Base-by-base conservation (phyloP, 2,329 filamentous ascomycete genomes). In the Talaromyces sp. region DNA sequence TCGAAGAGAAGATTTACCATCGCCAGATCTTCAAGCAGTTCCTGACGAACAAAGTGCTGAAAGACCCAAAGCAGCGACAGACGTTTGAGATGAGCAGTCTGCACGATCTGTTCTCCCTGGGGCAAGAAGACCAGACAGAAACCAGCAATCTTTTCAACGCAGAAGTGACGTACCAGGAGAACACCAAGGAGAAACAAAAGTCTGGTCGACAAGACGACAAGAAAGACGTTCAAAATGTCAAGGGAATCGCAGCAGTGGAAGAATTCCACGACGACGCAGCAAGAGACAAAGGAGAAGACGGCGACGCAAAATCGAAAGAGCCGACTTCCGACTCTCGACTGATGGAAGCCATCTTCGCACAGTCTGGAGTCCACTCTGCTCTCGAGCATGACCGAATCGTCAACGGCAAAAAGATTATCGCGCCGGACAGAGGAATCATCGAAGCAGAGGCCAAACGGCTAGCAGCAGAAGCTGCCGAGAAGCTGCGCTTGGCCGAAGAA, bases 21-120 rank as follows among this genome's bases (percentile, higher is more conserved):
- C 89, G 95, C 17, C 94, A 99, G 70, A 94, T 99, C 56, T 99
- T 96, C 81, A 99, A 99, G 75, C 93, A 97, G 68, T 97, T 97
- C 70, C 81, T 99, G 63, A 94, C 92, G 3, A 96, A 97, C 77
- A 97, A 97, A 74, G 92, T 99, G 7, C 75, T 99, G 56, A 92
- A 90, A 67, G 93, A 99, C 68, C 92, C 94, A 0, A 96, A 96
- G 69, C 92, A 97, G 73, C 87, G 91, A 24, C 91, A 94, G 65
- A 92, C 89, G 0, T 96, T 97, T 73, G 91, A 96, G 61, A 82
- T 96, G 68, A 89, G 88, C 61, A 92, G 97, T 68, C 77, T 99
- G 17, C 91, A 97, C 65, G 93, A 99, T 71, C 81, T 99, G 0
- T 99, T 99, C 74, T 91, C 86, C 0, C 81, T 95, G 2, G 89